phyloP scores from a whole-genome alignment of 2,329 filamentous ascomycete species.

The Cytospora schulzeri region DNA sequence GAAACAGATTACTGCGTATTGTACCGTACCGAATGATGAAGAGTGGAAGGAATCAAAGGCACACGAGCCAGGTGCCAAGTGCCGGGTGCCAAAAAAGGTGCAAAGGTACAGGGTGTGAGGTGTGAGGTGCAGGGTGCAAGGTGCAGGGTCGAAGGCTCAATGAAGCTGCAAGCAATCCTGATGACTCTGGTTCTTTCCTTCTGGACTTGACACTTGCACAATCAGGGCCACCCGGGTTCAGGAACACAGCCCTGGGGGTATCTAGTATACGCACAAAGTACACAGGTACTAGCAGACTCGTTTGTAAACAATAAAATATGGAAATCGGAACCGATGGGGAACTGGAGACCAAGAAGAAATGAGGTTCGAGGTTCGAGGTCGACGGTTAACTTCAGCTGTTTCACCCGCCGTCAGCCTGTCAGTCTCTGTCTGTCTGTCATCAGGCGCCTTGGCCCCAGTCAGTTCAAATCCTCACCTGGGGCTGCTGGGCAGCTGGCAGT shows the following conservation, averaged over 20 bases:
- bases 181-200: neutral
- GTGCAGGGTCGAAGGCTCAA: neutral
- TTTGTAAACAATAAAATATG: neutral
- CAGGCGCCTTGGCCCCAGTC: neutral
- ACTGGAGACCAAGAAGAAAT: neutral
- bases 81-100: neutral
- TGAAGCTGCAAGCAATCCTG: constrained; percentile 6
- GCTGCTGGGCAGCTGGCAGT: too few relatives aligned
- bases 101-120: neutral
- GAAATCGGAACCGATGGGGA: neutral
- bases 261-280: neutral
- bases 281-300: neutral
- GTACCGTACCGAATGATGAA: neutral
- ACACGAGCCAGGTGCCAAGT: neutral
- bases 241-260: neutral
- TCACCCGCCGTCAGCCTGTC: neutral
- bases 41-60: neutral
- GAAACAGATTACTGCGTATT: neutral
- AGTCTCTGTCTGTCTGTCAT: neutral
- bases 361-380: neutral
- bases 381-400: neutral
- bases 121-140: neutral
- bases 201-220: neutral
- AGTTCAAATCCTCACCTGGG: neutral
- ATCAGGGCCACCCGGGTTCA: neutral